Base-by-base conservation (phyloP, 2,329 filamentous ascomycete genomes). In the Cladophialophora bantiana region DNA sequence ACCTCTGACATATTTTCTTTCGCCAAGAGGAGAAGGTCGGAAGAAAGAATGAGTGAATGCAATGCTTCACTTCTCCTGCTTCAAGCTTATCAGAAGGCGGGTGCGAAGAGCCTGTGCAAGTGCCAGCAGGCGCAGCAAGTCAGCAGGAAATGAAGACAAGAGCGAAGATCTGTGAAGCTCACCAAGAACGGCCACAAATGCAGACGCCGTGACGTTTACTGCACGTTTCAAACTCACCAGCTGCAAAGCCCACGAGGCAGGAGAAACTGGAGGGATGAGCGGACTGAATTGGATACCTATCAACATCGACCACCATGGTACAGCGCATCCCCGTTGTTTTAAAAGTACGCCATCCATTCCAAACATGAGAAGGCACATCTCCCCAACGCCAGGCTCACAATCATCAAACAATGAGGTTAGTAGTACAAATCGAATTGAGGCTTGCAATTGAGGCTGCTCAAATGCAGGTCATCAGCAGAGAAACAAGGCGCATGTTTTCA, bases 401-500 rank as follows among this genome's bases (percentile, higher is more conserved):
- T 50, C 45, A 53, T 53, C 59, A 61, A 50, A 52, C 36, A 67
- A 20, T 34, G 7, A 61, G 34, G 59, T 62, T 68, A 62, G 58
- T 68, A 57, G 45, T 68, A 68, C 68, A 70, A 35, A 13, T 59
- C 26, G 57, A 38, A 35, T 36, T 18, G 36, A 26, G 34, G 38
- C n/a, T 50, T 31, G 45, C 57, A 58, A 48, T 52, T 59, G 66
- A 70, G 63, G 64, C 64, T 68, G 69, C 64, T 70, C 66, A 65
- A 65, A 61, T 68, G 40, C 18, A 34, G 31, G 26, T 36, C 54
- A 32, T 64, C 32, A 42, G 45, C 60, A 52, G 32, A 42, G 45
- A 53, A 38, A 26, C 31, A 12, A 35, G 12, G 26, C 20, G 31
- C 76, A 34, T 77, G 76, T 72, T 81, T 79, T 78, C 79, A 81